Evolutionary conservation across 2,329 filamentous ascomycete species (phyloP).

Genomic region (Acephala macrosclerotiorum): DNA sequence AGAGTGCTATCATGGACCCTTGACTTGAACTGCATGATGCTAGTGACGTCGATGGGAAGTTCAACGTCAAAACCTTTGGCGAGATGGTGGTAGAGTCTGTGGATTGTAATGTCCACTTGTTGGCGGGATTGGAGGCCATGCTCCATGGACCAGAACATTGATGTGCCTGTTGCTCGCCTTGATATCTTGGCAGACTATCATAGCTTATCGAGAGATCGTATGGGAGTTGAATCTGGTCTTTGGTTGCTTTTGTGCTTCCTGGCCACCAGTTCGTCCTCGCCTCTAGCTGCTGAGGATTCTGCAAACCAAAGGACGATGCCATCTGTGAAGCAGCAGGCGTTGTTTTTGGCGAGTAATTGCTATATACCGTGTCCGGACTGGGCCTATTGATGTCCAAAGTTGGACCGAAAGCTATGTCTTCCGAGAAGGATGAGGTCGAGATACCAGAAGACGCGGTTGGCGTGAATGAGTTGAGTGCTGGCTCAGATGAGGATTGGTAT

Average conservation of each 20-base stretch:
- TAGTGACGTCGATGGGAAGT: constrained; percentile 24
- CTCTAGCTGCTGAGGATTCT: not conserved
- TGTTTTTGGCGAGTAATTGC: constrained; percentile 26
- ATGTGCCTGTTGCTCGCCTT: constrained; percentile 13
- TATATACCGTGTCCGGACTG: constrained; percentile 28
- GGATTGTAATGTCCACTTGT: constrained; percentile 24
- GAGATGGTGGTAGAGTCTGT: constrained; percentile 35
- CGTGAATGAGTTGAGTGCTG: constrained; percentile 14
- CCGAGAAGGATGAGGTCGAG: constrained; percentile 22
- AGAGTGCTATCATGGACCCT: constrained; percentile 22
- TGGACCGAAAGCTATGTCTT: constrained; percentile 17
- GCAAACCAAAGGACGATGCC: not conserved
- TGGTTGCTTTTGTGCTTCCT: constrained; percentile 11
- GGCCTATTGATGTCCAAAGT: constrained; percentile 22
- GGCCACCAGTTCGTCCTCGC: constrained; percentile 28
- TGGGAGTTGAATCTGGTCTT: constrained; percentile 8
- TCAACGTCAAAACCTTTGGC: constrained; percentile 36
- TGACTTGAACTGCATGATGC: constrained; percentile 35
- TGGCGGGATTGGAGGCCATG: not conserved
- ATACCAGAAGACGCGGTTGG: constrained; percentile 16
- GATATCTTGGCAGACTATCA: constrained; percentile 32
- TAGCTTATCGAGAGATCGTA: constrained; percentile 21
- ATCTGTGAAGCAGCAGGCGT: constrained; percentile 18
- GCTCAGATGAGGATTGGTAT: constrained; percentile 15
- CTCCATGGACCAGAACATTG: constrained; percentile 27